Evolutionary conservation across 495 filamentous ascomycete species (phyloP), one percentile per base, ranked within the genome.

Genomic region (Penicillium argentinense): DNA sequence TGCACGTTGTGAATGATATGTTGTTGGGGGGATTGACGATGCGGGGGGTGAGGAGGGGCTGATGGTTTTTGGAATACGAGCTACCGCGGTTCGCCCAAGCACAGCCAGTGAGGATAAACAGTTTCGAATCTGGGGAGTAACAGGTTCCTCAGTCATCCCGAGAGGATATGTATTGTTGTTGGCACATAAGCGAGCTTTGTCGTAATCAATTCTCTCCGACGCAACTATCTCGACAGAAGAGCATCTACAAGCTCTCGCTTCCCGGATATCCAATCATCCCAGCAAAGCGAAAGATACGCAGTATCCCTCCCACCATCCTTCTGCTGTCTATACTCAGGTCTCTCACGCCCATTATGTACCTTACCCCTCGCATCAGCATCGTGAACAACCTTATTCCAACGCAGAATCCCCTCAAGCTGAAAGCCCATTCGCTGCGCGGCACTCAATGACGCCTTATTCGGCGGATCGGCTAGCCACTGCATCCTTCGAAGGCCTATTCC

Each of bases 401-500:
- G 11, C 4, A 43, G 8, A 11, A 53, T 38, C 9, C 26, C 40
- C 34, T 46, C 45, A 18, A 49, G 40, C 17, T 39, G 54, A 24
- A 28, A 49, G n/a, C 32, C 21, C 44, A 49, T 49, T 16, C 54
- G 38, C n/a, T 45, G 38, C 11, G 38, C 45, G 17, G 50, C 37
- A 18, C 28, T 30, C 19, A 53, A 27, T n/a, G 19, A 49, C 29
- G 49, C 37, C 37, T 49, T 53, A 28, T 49, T 43, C 3, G 41
- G 42, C 8, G 49, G 37, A 28, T 49, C 30, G 12, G 34, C 37
- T 25, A 38, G 49, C 49, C 44, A 45, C 5, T 57, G 42, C 17
- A 57, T 48, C 12, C 54, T 22, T 4, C 54, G 36, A 21, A 61
- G 37, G 0, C 58, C 58, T 14, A 61, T 22, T 0, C 58, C 57